A percentile compares a stretch with the other conserved stretches of the same genome.
phyloP scores from a whole-genome alignment of 805 yeast species.

The Myxozyma geophila region DNA sequence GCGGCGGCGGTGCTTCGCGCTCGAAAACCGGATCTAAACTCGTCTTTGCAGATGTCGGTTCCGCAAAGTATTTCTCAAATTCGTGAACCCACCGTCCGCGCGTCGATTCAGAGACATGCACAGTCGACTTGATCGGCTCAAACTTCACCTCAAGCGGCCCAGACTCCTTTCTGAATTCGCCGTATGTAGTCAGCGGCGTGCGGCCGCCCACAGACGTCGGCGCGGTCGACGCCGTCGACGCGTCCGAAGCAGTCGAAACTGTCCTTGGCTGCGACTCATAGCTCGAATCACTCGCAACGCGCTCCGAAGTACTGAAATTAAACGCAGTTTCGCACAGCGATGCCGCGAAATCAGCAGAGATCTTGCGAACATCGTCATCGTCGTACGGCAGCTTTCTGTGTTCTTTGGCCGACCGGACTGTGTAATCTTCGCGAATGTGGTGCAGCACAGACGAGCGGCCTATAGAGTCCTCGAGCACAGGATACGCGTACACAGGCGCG shows the following conservation, averaged over 20 bases:
- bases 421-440: background rate
- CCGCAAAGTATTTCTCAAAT: constrained; percentile 17
- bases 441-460: background rate
- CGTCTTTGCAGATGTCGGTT: background rate
- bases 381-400: background rate
- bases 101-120: constrained; percentile 10
- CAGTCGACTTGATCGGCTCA: constrained; percentile 12
- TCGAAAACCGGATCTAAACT: background rate
- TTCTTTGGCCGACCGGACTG: constrained; percentile 29
- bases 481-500: background rate
- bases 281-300: constrained; percentile 19
- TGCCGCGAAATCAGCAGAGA: constrained; percentile 34
- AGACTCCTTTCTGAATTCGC: constrained; percentile 1
- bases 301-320: constrained; percentile 13
- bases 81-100: constrained; percentile 23
- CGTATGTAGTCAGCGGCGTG: constrained; percentile 9
- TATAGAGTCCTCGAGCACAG: background rate
- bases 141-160: constrained; percentile 6
- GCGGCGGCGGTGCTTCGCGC: background rate
- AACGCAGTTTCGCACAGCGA: constrained; percentile 30
- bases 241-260: constrained; percentile 16
- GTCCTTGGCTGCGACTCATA: constrained; percentile 10
- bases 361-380: constrained; percentile 30
- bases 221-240: constrained; percentile 20
- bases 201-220: constrained; percentile 16